These are phyloP conservation scores for Taxillus chinensis DNA, from an alignment of 164 flowering plant species.

Conservation along the genomic window DNA sequence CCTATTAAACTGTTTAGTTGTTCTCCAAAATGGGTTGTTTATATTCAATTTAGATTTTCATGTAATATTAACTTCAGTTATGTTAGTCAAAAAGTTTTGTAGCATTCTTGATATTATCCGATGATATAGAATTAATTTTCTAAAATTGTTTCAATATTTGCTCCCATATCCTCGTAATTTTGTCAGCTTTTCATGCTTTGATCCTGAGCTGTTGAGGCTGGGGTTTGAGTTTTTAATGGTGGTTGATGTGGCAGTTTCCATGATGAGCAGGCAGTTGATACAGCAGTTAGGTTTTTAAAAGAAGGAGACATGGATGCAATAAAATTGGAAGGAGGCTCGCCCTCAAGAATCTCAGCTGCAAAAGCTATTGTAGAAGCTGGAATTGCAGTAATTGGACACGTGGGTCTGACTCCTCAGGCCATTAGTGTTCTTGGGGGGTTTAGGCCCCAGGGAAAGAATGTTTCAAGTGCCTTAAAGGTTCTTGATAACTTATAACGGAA, in stretches of 20 bases:
- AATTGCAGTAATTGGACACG: constrained; percentile 97
- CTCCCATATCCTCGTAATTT: neutral
- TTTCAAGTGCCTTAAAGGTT: constrained; percentile 88
- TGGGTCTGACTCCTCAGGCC: constrained; percentile 94
- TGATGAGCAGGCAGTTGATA: constrained; percentile 77
- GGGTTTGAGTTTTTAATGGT: constrained; percentile 6
- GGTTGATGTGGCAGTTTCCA: constrained; percentile 28
- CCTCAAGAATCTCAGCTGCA: constrained; percentile 80
- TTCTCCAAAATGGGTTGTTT: no score
- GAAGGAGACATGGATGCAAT: constrained; percentile 99
- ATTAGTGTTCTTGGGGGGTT: constrained; percentile 95
- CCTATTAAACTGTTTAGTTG: no score
- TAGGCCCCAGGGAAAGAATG: constrained; percentile 88
- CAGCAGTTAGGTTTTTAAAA: constrained; percentile 75
- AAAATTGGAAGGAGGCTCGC: constrained; percentile 88
- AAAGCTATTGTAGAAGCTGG: constrained; percentile 92
- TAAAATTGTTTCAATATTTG: neutral
- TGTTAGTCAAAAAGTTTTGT: no score
- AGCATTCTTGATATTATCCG: no score
- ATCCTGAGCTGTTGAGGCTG: neutral
- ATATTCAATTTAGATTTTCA: no score
- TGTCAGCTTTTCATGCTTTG: neutral
- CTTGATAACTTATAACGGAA: neutral
- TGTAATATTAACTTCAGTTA: no score
- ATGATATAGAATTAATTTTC: no score